These are phyloP conservation scores for Spinacia oleracea DNA, from an alignment of 179 eudicot species.

Conservation along the genomic window DNA sequence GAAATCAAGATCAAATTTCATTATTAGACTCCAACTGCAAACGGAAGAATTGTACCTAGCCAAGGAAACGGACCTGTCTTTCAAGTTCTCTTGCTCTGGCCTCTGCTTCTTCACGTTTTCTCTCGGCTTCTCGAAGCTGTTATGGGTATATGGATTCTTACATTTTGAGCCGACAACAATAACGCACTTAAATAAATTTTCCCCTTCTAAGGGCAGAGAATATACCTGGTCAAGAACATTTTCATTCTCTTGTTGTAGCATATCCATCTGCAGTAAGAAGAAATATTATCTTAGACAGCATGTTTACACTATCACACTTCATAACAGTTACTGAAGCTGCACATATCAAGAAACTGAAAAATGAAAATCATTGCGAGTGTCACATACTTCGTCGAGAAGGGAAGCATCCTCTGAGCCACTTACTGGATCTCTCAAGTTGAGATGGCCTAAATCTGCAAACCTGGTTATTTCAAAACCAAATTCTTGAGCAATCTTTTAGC, in stretches of 20 bases:
- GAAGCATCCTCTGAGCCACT: slow-evolving; percentile 83
- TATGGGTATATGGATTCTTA: slow-evolving; percentile 18
- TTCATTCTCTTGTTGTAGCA: slow-evolving; percentile 96
- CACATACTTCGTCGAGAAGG: slow-evolving; percentile 84
- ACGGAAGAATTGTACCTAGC: slow-evolving; percentile 15
- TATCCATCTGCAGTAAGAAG: slow-evolving; percentile 76
- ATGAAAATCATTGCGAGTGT: slow-evolving; percentile 19
- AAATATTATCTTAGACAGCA: slow-evolving; percentile 27
- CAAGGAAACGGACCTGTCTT: slow-evolving; percentile 62
- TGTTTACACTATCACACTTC: neutral
- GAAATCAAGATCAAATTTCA: neutral
- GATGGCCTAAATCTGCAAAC: slow-evolving; percentile 60
- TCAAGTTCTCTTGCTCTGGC: slow-evolving; percentile 88
- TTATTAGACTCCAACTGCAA: neutral
- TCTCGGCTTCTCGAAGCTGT: slow-evolving; percentile 85
- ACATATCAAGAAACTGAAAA: slow-evolving; percentile 9
- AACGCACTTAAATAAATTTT: neutral
- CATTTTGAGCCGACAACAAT: neutral
- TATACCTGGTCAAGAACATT: slow-evolving; percentile 68
- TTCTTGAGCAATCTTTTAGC: neutral
- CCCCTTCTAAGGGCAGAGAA: slow-evolving; percentile 10
- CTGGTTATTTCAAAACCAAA: slow-evolving; percentile 37
- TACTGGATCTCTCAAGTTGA: slow-evolving; percentile 56
- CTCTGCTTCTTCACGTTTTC: slow-evolving; percentile 84
- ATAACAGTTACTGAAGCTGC: slow-evolving; percentile 8